Conservation (phyloP, 495 filamentous ascomycete species). For the Penicillium canescens region DNA sequence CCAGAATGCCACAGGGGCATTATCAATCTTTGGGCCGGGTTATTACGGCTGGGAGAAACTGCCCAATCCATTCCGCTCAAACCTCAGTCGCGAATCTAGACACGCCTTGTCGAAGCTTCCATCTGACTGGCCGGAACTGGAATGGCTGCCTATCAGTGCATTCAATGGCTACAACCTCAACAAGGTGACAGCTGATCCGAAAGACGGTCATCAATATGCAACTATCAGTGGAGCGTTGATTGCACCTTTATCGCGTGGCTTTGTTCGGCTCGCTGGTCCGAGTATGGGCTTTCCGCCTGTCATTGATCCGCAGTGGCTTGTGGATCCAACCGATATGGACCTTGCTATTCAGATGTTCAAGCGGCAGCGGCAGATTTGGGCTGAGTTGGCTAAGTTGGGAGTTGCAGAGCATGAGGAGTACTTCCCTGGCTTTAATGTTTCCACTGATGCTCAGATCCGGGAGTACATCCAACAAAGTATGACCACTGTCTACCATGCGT, state of each 20-base stretch:
- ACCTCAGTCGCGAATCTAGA: conserved; percentile 5
- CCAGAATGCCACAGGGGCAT: too few species aligned
- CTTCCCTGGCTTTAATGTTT: conserved; percentile 42
- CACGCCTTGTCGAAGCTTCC: conserved; percentile 38
- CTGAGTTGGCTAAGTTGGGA: conserved; percentile 18
- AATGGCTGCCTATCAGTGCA: conserved; percentile 36
- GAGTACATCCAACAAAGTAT: conserved; percentile 38
- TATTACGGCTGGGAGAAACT: conserved; percentile 48
- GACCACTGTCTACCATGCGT: conserved; percentile 50
- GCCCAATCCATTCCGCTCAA: conserved; percentile 25
- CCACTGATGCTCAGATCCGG: conserved; percentile 47
- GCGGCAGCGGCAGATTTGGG: conserved; percentile 36
- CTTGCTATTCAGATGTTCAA: conserved; percentile 46
- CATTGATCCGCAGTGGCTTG: conserved; percentile 52
- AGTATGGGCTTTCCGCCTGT: conserved; percentile 39
- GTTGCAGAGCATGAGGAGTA: conserved; percentile 31
- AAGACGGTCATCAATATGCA: conserved; percentile 45
- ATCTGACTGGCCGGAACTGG: conserved; percentile 58
- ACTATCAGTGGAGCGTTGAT: conserved; percentile 40
- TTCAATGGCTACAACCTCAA: conserved; percentile 29
- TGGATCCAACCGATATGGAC: conserved; percentile 42
- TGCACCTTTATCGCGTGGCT: conserved; percentile 53
- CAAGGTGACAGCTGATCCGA: conserved; percentile 13
- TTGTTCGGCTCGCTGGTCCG: conserved; percentile 44
- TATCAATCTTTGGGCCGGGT: too few species aligned